Base-by-base conservation (phyloP, 2,329 filamentous ascomycete genomes). In the Fusarium buxicola region DNA sequence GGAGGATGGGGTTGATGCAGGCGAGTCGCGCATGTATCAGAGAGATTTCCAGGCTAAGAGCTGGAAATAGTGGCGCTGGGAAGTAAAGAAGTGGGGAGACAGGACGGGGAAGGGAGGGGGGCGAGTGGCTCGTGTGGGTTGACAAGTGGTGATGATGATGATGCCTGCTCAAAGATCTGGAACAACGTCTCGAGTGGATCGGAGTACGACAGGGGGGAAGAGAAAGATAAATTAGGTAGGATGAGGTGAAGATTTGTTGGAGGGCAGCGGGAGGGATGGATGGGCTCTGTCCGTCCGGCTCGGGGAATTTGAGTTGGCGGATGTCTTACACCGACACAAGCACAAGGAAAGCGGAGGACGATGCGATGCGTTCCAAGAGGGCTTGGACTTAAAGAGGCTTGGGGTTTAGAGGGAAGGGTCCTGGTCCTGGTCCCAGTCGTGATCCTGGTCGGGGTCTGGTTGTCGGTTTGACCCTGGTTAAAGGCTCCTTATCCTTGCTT, bases 11-110 rank as follows among this genome's bases (percentile, higher is more conserved):
- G 58, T 65, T 65, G 67, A 67, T 60, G 67, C 58, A 65, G 68
- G 68, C 68, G 68, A 70, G 58, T 70, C 64, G 68, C 68, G 69
- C 68, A 70, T 71, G 69, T 71, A 71, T 70, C 65, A 69, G 59
- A 61, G 54, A 63, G 60, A 65, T 64, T 70, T 69, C 67, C 67
- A 66, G 63, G 58, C 67, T 70, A 69, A 41, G 52, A 68, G 65
- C 63, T 68, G 63, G 68, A 70, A 65, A 68, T 56, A 67, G 58
- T 66, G 65, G 60, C 63, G 53, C 58, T 63, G 65, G 56, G 61
- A 63, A 55, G 65, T 57, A 58, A 55, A 59, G 63, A 69, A 66
- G 63, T 66, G 68, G 65, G 48, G 66, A 66, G 50, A 50, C 46
- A 59, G 49, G 51, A 65, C 54, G 62, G 62, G 62, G 53, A 53